Evolutionary conservation across 2,329 filamentous ascomycete genomes (phyloP).

Genomic region (Fusarium phyllophilum): DNA sequence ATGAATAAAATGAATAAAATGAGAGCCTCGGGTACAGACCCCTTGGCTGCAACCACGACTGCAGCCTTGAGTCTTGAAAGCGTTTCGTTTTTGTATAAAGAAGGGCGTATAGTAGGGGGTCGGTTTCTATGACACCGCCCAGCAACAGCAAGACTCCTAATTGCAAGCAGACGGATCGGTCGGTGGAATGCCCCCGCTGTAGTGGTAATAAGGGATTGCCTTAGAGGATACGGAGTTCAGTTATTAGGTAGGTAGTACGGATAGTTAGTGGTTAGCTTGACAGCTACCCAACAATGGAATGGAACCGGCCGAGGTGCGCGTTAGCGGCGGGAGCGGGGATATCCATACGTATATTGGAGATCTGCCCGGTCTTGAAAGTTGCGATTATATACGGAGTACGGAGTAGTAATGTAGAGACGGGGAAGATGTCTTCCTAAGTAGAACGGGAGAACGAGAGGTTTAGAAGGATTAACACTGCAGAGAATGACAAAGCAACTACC

Average conservation of each 20-base stretch:
- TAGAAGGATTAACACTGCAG: background rate
- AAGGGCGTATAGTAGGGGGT: background rate
- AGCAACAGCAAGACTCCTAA: constrained; percentile 8
- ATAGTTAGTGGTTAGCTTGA: constrained; percentile 5
- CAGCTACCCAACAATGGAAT: constrained; percentile 1
- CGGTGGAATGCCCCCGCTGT: constrained; percentile 9
- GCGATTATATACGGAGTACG: background rate
- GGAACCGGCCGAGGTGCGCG: constrained; percentile 24
- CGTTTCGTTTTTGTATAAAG: constrained; percentile 11
- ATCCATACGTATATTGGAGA: constrained; percentile 24
- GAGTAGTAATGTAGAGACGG: background rate
- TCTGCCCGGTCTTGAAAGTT: constrained; percentile 7
- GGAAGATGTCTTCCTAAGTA: background rate
- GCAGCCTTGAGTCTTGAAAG: constrained; percentile 16
- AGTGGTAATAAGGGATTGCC: constrained; percentile 4
- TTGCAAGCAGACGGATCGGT: constrained; percentile 19
- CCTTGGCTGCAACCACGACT: background rate
- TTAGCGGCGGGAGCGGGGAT: constrained; percentile 35
- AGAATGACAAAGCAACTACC: background rate
- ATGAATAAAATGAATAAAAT: too few relatives aligned
- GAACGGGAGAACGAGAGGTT: background rate
- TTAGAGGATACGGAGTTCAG: background rate
- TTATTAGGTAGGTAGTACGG: background rate
- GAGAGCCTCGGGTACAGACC: constrained; percentile 2
- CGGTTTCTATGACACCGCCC: background rate